Evolutionary conservation across 2,329 filamentous ascomycete genomes (phyloP).

Genomic region (Arthrocladium fulminans): DNA sequence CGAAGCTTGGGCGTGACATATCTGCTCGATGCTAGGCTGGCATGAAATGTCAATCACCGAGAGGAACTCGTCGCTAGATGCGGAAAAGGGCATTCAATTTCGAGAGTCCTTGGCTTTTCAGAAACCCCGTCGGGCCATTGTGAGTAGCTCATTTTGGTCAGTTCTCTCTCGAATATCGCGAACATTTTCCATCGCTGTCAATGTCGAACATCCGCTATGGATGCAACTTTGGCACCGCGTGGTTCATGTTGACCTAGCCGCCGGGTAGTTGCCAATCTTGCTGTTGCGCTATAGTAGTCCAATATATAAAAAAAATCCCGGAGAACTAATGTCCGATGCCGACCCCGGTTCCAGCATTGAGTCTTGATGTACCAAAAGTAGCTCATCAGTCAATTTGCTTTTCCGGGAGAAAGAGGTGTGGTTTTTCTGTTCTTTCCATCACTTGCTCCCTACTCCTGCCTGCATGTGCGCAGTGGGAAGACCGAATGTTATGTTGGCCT

Average conservation of each 20-base stretch:
- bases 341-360: background rate
- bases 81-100: no score
- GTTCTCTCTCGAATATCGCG: no score
- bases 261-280: background rate
- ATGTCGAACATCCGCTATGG: background rate
- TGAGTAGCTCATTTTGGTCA: no score
- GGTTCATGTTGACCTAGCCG: background rate
- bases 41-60: no score
- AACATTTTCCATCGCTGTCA: no score
- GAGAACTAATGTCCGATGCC: constrained; percentile 4
- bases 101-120: no score
- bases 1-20: no score
- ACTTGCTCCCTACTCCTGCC: background rate
- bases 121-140: no score
- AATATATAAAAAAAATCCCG: constrained; percentile 2
- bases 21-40: no score
- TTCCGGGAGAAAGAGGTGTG: background rate
- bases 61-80: no score
- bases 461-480: background rate
- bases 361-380: background rate
- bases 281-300: constrained; percentile 3
- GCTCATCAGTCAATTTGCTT: background rate
- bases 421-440: background rate
- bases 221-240: background rate
- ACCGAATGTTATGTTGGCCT: no score